Conservation (phyloP, 1,139 yeast species). For the Debaryomyces robertsiae region DNA sequence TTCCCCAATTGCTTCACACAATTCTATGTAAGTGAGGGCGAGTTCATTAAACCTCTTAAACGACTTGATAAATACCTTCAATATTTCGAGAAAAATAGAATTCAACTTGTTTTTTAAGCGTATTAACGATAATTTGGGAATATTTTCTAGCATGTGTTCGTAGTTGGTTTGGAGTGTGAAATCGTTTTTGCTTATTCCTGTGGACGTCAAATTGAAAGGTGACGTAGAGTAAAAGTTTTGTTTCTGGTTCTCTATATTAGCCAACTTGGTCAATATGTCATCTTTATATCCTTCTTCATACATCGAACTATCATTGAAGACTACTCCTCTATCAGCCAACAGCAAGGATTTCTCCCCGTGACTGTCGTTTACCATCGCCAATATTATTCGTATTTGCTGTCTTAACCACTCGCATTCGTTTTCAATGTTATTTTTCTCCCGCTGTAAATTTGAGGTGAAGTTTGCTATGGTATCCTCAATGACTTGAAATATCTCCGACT, state of each 20-base stretch:
- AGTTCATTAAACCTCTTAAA: slow-evolving; percentile 36
- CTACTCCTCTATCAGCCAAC: slow-evolving; percentile 34
- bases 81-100: slow-evolving; percentile 36
- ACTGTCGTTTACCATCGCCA: slow-evolving; percentile 44
- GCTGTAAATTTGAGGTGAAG: slow-evolving; percentile 33
- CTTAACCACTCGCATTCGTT: slow-evolving; percentile 53
- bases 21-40: slow-evolving; percentile 30
- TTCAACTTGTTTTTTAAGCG: slow-evolving; percentile 37
- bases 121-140: slow-evolving; percentile 36
- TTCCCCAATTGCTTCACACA: slow-evolving; percentile 33
- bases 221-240: slow-evolving; percentile 30
- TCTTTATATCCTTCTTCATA: slow-evolving; percentile 38
- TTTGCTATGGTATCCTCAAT: slow-evolving; percentile 43
- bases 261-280: slow-evolving; percentile 27
- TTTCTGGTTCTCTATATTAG: slow-evolving; percentile 21
- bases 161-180: slow-evolving; percentile 30
- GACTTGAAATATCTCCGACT: slow-evolving; percentile 41
- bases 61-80: slow-evolving; percentile 33
- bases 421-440: slow-evolving; percentile 43
- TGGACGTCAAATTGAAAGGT: slow-evolving; percentile 27
- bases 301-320: slow-evolving; percentile 29
- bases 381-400: slow-evolving; percentile 44
- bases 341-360: slow-evolving; percentile 31
- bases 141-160: slow-evolving; percentile 27
- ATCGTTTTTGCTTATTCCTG: slow-evolving; percentile 16